Conservation (phyloP, 2,329 filamentous ascomycete genomes). For the Verticillium nubilum region DNA sequence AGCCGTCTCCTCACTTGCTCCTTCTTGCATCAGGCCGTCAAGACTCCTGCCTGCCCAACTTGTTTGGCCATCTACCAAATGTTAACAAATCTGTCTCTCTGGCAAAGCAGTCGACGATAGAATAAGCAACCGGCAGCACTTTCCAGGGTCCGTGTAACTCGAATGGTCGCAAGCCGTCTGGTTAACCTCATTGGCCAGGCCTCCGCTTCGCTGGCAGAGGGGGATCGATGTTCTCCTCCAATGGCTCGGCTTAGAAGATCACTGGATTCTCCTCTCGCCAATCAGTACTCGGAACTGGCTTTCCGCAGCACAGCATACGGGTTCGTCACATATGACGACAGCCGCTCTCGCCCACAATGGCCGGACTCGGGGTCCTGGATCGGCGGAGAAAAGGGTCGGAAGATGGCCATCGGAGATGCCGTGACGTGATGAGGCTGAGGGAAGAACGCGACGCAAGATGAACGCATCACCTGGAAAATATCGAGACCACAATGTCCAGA, state of each 20-base stretch:
- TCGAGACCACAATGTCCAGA: neutral
- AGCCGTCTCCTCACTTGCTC: neutral
- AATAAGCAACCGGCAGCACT: neutral
- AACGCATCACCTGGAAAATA: neutral
- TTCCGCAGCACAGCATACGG: slow-evolving; percentile 1
- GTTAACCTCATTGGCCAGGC: neutral
- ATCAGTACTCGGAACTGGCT: neutral
- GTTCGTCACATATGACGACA: slow-evolving; percentile 4
- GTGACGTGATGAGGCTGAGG: neutral
- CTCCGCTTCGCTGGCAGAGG: neutral
- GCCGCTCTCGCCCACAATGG: neutral
- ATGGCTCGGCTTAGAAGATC: neutral
- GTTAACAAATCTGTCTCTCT: neutral
- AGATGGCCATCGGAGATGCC: slow-evolving; percentile 4
- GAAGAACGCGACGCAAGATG: neutral
- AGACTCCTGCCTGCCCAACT: neutral
- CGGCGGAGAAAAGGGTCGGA: slow-evolving; percentile 5
- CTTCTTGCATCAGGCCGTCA: neutral
- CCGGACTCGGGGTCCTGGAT: neutral
- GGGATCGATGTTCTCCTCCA: neutral
- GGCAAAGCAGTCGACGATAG: neutral
- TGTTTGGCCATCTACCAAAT: neutral
- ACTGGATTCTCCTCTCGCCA: slow-evolving; percentile 1
- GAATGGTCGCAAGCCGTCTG: neutral
- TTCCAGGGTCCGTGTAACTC: neutral